Evolutionary conservation across 2,329 filamentous ascomycete species (phyloP).

Genomic region (Thelonectria rubi): DNA sequence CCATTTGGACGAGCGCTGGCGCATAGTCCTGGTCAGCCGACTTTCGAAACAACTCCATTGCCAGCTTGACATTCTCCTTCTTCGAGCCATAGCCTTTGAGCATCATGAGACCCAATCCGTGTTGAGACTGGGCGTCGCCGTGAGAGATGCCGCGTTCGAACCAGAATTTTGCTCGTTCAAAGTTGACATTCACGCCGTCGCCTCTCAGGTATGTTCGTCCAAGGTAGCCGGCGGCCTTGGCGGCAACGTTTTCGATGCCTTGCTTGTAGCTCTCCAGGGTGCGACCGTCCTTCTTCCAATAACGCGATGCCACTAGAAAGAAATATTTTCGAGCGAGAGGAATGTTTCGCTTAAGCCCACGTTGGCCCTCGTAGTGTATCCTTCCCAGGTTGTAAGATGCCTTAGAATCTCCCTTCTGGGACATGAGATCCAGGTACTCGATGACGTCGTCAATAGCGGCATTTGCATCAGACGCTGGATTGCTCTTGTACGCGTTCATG

Average conservation of each 20-base stretch:
- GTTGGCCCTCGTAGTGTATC: constrained; percentile 87
- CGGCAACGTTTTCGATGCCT: constrained; percentile 79
- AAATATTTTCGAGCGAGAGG: constrained; percentile 83
- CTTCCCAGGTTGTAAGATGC: constrained; percentile 87
- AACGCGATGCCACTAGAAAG: constrained; percentile 77
- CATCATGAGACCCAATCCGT: constrained; percentile 84
- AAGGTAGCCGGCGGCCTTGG: constrained; percentile 86
- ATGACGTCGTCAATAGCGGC: constrained; percentile 92
- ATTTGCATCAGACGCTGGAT: constrained; percentile 80
- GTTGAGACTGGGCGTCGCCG: constrained; percentile 84
- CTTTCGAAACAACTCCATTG: constrained; percentile 78
- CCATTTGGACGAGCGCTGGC: constrained; percentile 83
- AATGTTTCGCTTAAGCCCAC: constrained; percentile 77
- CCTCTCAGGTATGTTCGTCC: constrained; percentile 90
- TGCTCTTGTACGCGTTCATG: constrained; percentile 77
- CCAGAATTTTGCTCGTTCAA: constrained; percentile 79
- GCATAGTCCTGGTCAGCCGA: constrained; percentile 85
- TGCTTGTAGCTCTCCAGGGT: constrained; percentile 73
- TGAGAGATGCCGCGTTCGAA: constrained; percentile 80
- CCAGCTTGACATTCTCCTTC: constrained; percentile 72
- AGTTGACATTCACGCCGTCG: constrained; percentile 84
- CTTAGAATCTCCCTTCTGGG: constrained; percentile 87
- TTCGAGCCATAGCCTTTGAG: constrained; percentile 77
- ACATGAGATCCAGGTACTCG: constrained; percentile 91
- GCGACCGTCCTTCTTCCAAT: constrained; percentile 84